Conservation (phyloP, 345 rosid species). For the Arabis alpina region DNA sequence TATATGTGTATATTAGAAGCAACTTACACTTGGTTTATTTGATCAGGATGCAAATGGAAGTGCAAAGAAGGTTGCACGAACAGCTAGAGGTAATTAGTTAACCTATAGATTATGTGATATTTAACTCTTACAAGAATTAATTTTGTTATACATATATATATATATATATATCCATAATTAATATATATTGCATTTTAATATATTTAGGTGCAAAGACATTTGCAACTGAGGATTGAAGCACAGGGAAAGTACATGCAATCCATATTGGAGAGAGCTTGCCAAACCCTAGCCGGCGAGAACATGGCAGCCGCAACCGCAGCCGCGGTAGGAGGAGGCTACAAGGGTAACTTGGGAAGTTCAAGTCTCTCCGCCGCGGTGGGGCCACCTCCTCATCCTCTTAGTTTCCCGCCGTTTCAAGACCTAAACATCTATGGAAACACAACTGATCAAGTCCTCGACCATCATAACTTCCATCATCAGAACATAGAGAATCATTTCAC, state of each 20-base stretch:
- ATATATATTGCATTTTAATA: constrained; percentile 1
- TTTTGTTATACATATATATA: too few species aligned
- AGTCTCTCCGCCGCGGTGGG: constrained; percentile 52
- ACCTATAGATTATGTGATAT: constrained; percentile 2
- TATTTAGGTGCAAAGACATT: constrained; percentile 88
- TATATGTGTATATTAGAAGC: constrained; percentile 4
- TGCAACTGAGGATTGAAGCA: constrained; percentile 97
- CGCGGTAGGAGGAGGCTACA: constrained; percentile 47
- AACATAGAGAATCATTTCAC: constrained; percentile 68
- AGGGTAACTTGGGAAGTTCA: constrained; percentile 53
- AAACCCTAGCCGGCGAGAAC: constrained; percentile 83
- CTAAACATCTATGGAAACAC: constrained; percentile 79
- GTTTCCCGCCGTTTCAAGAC: constrained; percentile 89
- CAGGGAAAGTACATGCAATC: constrained; percentile 99
- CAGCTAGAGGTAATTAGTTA: constrained; percentile 77
- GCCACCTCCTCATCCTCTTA: constrained; percentile 51
- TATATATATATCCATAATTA: background rate
- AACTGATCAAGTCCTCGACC: constrained; percentile 60
- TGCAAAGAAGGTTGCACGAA: constrained; percentile 96
- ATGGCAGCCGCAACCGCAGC: constrained; percentile 51
- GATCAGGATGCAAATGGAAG: constrained; percentile 99
- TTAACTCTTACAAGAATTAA: background rate
- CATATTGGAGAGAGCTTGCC: constrained; percentile 92
- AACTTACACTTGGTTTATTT: constrained; percentile 59
- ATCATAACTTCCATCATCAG: constrained; percentile 55